A percentile compares a stretch with the other conserved stretches of the same genome.
These are phyloP conservation scores for Phytophthora parvispora DNA, from an alignment of 352 stramenopile genomes.

Conservation along the genomic window DNA sequence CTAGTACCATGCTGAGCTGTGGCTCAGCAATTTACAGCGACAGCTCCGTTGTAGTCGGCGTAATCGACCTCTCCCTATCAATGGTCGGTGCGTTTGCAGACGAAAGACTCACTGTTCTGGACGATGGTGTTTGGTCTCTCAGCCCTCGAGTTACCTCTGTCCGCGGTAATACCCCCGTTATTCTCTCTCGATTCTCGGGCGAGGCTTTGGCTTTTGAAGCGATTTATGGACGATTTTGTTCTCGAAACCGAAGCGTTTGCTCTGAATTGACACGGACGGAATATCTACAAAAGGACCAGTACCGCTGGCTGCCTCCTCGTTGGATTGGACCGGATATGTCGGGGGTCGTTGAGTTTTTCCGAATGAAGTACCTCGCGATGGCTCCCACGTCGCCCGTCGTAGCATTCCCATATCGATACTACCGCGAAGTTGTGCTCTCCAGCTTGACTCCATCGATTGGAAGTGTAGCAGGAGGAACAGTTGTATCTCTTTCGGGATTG, in stretches of 20 bases:
- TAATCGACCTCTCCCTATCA: slow-evolving; percentile 38
- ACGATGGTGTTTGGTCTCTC: slow-evolving; percentile 23
- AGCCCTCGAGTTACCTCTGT: slow-evolving; percentile 24
- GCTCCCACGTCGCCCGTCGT: slow-evolving; percentile 3
- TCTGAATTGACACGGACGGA: slow-evolving; percentile 17
- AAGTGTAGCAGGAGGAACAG: slow-evolving; percentile 32
- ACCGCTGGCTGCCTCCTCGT: slow-evolving; percentile 29
- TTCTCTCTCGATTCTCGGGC: slow-evolving; percentile 11
- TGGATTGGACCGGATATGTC: slow-evolving; percentile 20
- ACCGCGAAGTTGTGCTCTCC: slow-evolving; percentile 35
- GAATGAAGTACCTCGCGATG: neutral
- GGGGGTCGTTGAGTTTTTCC: slow-evolving; percentile 40
- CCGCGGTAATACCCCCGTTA: slow-evolving; percentile 20
- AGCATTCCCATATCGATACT: slow-evolving; percentile 42
- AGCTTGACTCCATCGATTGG: slow-evolving; percentile 32
- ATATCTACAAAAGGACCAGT: neutral
- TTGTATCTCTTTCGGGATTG: slow-evolving; percentile 38
- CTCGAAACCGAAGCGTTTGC: slow-evolving; percentile 14
- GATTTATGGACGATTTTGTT: slow-evolving; percentile 39
- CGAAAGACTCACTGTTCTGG: slow-evolving; percentile 23
- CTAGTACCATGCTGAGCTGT: slow-evolving; percentile 33
- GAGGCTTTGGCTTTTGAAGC: neutral
- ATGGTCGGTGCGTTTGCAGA: slow-evolving; percentile 35
- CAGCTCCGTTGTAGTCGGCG: slow-evolving; percentile 31
- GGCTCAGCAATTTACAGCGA: slow-evolving; percentile 4